phyloP scores from a whole-genome alignment of 257 asterid genomes.

The Misopates orontium region DNA sequence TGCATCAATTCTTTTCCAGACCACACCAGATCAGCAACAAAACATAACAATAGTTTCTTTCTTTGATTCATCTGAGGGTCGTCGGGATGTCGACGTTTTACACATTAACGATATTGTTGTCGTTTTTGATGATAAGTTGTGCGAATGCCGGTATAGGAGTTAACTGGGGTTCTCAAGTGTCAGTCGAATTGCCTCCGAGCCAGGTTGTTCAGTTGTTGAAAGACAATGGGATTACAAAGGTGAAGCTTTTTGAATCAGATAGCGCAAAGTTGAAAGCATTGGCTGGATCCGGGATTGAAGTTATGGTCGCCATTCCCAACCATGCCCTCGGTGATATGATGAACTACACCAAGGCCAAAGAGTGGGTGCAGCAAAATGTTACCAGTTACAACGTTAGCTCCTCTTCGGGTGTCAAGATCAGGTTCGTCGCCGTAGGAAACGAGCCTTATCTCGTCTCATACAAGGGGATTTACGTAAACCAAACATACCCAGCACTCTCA shows the following conservation, averaged over 20 bases:
- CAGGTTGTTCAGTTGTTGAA: slow-evolving; percentile 36
- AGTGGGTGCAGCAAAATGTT: slow-evolving; percentile 40
- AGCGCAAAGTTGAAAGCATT: slow-evolving; percentile 32
- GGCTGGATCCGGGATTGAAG: slow-evolving; percentile 49
- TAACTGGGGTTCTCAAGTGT: slow-evolving; percentile 2
- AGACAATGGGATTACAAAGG: slow-evolving; percentile 38
- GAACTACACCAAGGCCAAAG: slow-evolving; percentile 26
- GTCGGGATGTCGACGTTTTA: too few relatives aligned
- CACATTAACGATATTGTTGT: too few relatives aligned
- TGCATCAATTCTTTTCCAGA: too few relatives aligned
- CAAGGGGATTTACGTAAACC: slow-evolving; percentile 20
- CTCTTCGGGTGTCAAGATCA: slow-evolving; percentile 40
- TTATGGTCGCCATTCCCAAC: slow-evolving; percentile 43
- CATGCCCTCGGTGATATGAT: slow-evolving; percentile 21
- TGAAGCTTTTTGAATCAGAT: slow-evolving; percentile 44
- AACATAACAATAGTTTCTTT: too few relatives aligned
- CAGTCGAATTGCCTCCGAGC: slow-evolving; percentile 32
- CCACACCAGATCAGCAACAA: too few relatives aligned
- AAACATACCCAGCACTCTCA: slow-evolving; percentile 35
- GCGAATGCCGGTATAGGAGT: slow-evolving; percentile 3
- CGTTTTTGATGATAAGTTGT: too few relatives aligned
- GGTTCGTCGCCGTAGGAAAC: slow-evolving; percentile 40
- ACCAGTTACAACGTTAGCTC: slow-evolving; percentile 1
- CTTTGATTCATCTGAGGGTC: too few relatives aligned
- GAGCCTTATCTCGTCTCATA: slow-evolving; percentile 40